Percentiles rank a stretch among this genome's conserved stretches.
phyloP scores from a whole-genome alignment of 768 basidiomycete species.

The Boletales sp. region DNA sequence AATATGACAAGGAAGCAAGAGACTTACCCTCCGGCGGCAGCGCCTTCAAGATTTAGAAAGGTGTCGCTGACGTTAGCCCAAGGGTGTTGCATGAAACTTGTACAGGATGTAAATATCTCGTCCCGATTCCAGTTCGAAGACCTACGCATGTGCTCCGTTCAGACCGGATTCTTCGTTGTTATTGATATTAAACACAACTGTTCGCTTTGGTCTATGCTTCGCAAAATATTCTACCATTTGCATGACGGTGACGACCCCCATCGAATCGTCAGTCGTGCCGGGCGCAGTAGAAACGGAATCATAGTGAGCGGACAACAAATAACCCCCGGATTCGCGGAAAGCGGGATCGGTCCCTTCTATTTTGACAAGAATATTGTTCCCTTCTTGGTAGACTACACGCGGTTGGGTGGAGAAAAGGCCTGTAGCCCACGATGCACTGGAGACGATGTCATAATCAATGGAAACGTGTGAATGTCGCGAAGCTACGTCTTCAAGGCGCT shows the following conservation, averaged over 20 bases:
- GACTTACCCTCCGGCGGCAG: constrained; percentile 68
- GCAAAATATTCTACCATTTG: constrained; percentile 60
- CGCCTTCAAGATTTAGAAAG: constrained; percentile 84
- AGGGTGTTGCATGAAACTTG: constrained; percentile 67
- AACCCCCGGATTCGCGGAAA: constrained; percentile 36
- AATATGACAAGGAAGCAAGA: neutral
- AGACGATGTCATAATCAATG: constrained; percentile 46
- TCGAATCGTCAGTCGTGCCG: constrained; percentile 77
- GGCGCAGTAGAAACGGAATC: constrained; percentile 76
- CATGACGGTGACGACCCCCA: constrained; percentile 63
- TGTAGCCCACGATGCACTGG: constrained; percentile 47
- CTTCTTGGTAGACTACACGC: constrained; percentile 54
- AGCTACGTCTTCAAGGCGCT: constrained; percentile 48
- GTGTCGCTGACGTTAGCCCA: constrained; percentile 64
- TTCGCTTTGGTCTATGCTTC: constrained; percentile 47
- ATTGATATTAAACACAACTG: constrained; percentile 80
- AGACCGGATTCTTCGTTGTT: constrained; percentile 82
- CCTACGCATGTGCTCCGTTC: constrained; percentile 65
- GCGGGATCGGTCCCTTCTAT: constrained; percentile 48
- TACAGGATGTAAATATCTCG: neutral
- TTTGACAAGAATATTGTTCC: constrained; percentile 65
- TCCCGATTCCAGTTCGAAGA: constrained; percentile 4
- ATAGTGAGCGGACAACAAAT: constrained; percentile 78
- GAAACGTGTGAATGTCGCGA: constrained; percentile 43
- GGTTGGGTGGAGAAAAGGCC: constrained; percentile 10